These are phyloP conservation scores for Scenedesmus sp. DNA, from an alignment of 163 green algal species.

Conservation along the genomic window DNA sequence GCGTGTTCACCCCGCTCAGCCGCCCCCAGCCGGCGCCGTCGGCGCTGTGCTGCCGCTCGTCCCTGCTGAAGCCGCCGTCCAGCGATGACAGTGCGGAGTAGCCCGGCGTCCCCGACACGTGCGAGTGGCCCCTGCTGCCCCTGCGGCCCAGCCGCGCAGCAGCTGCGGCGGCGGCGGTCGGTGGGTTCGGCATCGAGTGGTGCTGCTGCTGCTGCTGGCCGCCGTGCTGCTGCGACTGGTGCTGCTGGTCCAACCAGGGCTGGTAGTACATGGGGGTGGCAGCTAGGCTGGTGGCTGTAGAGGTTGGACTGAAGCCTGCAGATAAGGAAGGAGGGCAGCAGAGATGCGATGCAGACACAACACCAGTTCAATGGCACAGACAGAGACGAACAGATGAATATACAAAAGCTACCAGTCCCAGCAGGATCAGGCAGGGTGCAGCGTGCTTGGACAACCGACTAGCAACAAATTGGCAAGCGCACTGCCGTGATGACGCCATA, in stretches of 20 bases:
- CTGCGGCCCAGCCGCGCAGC: background rate
- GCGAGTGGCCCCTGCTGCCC: background rate
- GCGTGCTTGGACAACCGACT: no score
- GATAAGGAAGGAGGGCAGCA: background rate
- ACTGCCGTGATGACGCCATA: no score
- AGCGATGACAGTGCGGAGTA: background rate
- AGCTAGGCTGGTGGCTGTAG: slow-evolving; percentile 12
- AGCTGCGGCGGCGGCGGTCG: background rate
- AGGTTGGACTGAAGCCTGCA: slow-evolving; percentile 31
- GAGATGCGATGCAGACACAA: no score
- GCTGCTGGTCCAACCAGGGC: background rate
- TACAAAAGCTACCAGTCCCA: no score
- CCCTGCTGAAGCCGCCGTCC: background rate
- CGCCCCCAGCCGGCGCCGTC: background rate
- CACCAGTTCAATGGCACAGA: background rate
- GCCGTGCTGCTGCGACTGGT: background rate
- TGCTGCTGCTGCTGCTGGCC: background rate
- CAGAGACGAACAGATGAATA: background rate
- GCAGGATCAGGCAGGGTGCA: no score
- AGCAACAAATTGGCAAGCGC: no score
- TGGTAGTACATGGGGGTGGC: background rate
- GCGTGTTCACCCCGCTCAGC: slow-evolving; percentile 21
- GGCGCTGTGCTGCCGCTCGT: slow-evolving; percentile 6
- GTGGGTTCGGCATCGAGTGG: background rate
- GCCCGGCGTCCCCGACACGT: background rate